Evolutionary conservation across 2,329 filamentous ascomycete species (phyloP).

Genomic region (Purpureocillium takamizusanense): DNA sequence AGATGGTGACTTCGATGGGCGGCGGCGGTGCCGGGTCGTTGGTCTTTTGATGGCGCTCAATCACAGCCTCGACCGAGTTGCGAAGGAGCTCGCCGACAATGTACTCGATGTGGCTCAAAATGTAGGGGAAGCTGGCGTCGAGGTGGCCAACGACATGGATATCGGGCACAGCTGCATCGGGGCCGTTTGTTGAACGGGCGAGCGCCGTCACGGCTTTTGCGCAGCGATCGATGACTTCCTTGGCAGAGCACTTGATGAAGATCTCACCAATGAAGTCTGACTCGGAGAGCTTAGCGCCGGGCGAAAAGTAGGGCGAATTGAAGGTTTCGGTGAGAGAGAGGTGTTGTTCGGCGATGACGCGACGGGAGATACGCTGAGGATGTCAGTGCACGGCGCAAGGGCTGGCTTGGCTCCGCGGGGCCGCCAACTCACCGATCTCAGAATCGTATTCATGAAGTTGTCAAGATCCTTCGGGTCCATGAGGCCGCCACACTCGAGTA

Average conservation of each 20-base stretch:
- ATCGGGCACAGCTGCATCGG: slow-evolving; percentile 63
- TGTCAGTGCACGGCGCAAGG: background rate
- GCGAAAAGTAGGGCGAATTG: slow-evolving; percentile 82
- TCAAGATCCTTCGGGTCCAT: slow-evolving; percentile 78
- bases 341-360: slow-evolving; percentile 96
- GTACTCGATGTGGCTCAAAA: slow-evolving; percentile 91
- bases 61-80: slow-evolving; percentile 88
- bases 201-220: slow-evolving; percentile 67
- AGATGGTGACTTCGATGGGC: slow-evolving; percentile 89
- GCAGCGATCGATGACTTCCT: slow-evolving; percentile 79
- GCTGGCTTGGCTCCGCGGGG: background rate
- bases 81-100: slow-evolving; percentile 91
- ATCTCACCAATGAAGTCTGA: slow-evolving; percentile 92
- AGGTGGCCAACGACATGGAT: slow-evolving; percentile 79
- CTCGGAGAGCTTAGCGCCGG: slow-evolving; percentile 61
- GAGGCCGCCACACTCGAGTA: slow-evolving; percentile 78
- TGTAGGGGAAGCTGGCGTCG: slow-evolving; percentile 89
- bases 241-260: slow-evolving; percentile 85
- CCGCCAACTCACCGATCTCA: slow-evolving; percentile 62
- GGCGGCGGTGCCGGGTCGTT: slow-evolving; percentile 41
- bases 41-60: slow-evolving; percentile 57
- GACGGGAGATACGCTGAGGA: slow-evolving; percentile 74
- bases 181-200: slow-evolving; percentile 65
- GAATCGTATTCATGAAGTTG: slow-evolving; percentile 87
- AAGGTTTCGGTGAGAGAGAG: slow-evolving; percentile 91